Base-by-base conservation (phyloP, 495 filamentous ascomycete genomes). In the Aspergillus olivimuriae region DNA sequence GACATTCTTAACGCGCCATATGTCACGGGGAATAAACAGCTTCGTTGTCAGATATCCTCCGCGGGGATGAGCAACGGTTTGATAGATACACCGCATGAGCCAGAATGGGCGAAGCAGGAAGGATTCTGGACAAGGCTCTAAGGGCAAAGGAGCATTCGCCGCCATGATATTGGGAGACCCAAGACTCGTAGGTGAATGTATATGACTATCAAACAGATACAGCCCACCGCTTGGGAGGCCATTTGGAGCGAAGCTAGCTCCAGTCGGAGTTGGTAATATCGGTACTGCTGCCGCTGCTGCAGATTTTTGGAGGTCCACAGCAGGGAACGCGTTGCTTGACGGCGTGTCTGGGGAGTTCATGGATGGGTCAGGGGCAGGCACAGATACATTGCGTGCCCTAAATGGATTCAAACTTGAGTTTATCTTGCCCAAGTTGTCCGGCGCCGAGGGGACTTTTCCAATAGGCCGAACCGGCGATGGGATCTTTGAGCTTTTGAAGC, bases 1-100 rank as follows among this genome's bases (percentile, higher is more conserved):
- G 36, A 95, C 88, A 38, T 87, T 89, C 56, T 92, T 94, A 0
- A 96, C 89, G 22, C 79, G 77, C 92, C 92, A 98, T 10, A 90
- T 86, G 51, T 97, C 90, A 16, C 87, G 76, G 5, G 92, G 94
- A 4, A 98, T 73, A 54, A 97, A 97, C 1, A 97, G 74, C 47
- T 87, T 87, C 20, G 81, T 89, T 21, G 91, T 92, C 14, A 98
- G 58, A 59, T 95, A 98, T 6, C 89, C 92, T 19, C 92, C 92
- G 16, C 86, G 83, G 4, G 90, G 86, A 57, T 97, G 89, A 16
- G 84, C 82, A 21, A 97, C 79, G 2, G 90, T 95, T 57, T 97
- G 89, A 60, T 91, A 95, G 16, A 98, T 72, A 40, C 83, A 84
- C 40, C 94, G 77, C 83, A 98, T 91, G 14, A 97, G 76, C 94